Evolutionary conservation across 2,329 filamentous ascomycete species (phyloP), one percentile per base, ranked within the genome.

Genomic region (Colletotrichum cordylinicola): DNA sequence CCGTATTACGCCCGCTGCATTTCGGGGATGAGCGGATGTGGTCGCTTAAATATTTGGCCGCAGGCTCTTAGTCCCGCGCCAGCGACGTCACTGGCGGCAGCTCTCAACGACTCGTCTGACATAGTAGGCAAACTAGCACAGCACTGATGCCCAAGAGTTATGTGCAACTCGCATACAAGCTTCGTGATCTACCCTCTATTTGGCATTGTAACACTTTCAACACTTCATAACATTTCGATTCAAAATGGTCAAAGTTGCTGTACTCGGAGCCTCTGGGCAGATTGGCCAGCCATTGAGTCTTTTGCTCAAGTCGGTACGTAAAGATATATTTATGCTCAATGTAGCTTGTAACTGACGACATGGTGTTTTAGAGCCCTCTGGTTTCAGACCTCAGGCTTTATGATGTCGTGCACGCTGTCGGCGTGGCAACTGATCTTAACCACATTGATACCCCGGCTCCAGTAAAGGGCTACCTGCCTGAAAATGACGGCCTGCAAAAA

Each of bases 381-480:
- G 69, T 78, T 10, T 61, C 64, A 6, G 72, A 78, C 16, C 43
- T 79, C 16, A 73, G 74, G 52, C 72, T 78, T 31, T 76, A 77
- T 52, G 78, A 78, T 64, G 39, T 78, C 13, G 72, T 76, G 8
- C 72, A 77, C 60, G 55, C 68, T 6, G 55, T 77, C 16, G 93
- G 94, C 91, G 94, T 95, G 84, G 93, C 94, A 79, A 94, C 93
- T 83, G 94, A 95, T 86, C 89, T 95, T 84, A 90, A 91, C 84
- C 94, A 95, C 88, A 94, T 95, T 88, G 95, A 95, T 89, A 95
- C 93, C 84, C 93, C 94, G 88, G 93, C 91, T 89, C 91, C 87
- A 80, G 93, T 95, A 82, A 92, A 88, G 78, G 94, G 94, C 80
- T 94, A 94, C 83, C 90, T 92, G 78, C 89, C 93, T 78, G 90